A percentile compares a stretch with the other conserved stretches of the same genome.
These are phyloP conservation scores for Saccharomycopsis guyanensis DNA, from an alignment of 805 yeast genomes.

Conservation along the genomic window DNA sequence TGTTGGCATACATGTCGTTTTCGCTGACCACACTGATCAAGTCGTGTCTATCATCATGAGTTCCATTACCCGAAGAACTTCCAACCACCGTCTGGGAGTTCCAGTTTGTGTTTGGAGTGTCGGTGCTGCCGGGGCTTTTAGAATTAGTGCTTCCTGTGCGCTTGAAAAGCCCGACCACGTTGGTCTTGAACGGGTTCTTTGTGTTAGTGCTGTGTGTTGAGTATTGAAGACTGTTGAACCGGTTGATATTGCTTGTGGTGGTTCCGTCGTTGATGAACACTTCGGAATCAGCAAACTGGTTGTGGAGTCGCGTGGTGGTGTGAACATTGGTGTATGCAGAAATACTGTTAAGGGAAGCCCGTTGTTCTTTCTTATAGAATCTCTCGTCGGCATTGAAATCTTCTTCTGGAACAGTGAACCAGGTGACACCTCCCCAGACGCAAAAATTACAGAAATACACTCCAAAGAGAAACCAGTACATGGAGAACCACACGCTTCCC, in stretches of 20 bases:
- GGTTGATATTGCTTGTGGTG: background rate
- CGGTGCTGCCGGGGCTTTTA: background rate
- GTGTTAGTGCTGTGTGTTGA: background rate
- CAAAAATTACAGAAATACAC: conserved; percentile 21
- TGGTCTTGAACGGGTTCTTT: background rate
- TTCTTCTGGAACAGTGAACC: conserved; percentile 47
- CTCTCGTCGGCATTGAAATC: conserved; percentile 3
- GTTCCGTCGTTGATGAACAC: background rate
- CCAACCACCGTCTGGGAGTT: background rate
- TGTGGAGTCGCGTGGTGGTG: background rate
- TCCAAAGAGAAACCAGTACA: conserved; percentile 34
- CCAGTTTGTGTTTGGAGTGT: background rate
- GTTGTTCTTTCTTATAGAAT: conserved; percentile 4
- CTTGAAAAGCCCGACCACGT: background rate
- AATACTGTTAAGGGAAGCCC: conserved; percentile 14
- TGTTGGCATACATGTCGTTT: conserved; percentile 9
- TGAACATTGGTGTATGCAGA: conserved; percentile 2
- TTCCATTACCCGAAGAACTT: background rate
- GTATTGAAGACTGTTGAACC: background rate
- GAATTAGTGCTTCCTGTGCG: background rate
- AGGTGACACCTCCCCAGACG: conserved; percentile 36
- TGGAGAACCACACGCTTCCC: conserved; percentile 36
- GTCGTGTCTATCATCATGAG: background rate
- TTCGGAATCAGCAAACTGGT: background rate
- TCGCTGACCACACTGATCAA: conserved; percentile 16